Percentiles rank a stretch among this genome's conserved stretches.
Conservation (phyloP, 2,329 filamentous ascomycete genomes). For the Paecilomyces fulvus region DNA sequence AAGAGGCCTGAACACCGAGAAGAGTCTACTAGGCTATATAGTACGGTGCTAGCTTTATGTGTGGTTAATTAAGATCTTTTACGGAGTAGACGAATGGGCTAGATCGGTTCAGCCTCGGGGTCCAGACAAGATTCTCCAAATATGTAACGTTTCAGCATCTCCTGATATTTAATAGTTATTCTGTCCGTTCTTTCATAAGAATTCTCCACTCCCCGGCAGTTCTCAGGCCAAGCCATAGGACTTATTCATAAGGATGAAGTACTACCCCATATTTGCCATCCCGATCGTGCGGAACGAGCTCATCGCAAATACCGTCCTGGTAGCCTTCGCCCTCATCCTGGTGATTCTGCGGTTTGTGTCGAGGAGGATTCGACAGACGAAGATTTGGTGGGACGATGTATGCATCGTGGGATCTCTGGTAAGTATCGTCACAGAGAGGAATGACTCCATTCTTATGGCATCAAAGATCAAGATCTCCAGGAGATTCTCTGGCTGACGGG, state of each 20-base stretch:
- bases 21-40: neutral
- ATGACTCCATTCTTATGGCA: conserved; percentile 3
- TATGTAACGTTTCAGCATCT: too few relatives aligned
- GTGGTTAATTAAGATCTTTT: too few relatives aligned
- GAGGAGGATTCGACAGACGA: conserved; percentile 16
- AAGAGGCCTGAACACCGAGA: too few relatives aligned
- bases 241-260: neutral
- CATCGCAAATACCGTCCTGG: conserved; percentile 16
- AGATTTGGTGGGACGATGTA: conserved; percentile 23
- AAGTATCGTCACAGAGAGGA: neutral
- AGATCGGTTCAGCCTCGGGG: too few relatives aligned
- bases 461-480: too few relatives aligned
- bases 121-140: too few relatives aligned
- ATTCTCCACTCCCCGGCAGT: too few relatives aligned
- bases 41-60: too few relatives aligned
- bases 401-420: conserved; percentile 14
- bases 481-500: too few relatives aligned
- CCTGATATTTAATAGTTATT: too few relatives aligned
- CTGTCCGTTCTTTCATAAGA: too few relatives aligned
- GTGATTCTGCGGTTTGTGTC: conserved; percentile 21
- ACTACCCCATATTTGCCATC: conserved; percentile 10
- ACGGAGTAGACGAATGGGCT: too few relatives aligned
- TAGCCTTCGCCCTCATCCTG: conserved; percentile 16
- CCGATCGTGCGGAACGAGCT: conserved; percentile 12
- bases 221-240: neutral